Evolutionary conservation across 371 early-diverging fungal species (phyloP), one percentile per base, ranked within the genome.

Genomic region (Apophysomyces variabilis): DNA sequence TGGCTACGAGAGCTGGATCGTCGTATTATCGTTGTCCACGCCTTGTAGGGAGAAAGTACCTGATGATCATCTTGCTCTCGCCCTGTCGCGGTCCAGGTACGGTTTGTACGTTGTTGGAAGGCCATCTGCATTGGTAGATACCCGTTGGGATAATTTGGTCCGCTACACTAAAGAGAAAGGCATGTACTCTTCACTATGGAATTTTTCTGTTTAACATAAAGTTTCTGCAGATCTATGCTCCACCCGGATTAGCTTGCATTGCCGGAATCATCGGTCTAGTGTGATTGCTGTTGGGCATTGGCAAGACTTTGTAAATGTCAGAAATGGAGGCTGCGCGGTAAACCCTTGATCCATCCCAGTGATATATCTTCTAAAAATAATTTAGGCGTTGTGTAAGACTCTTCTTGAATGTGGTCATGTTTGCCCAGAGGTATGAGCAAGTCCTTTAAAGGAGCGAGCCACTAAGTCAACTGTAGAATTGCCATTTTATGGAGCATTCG

Each of bases 41-140:
- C 75, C 76, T 0, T 66, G 66, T 3, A 39, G 60, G 6, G 37
- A 64, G 3, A 26, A 38, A 3, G 44, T 68, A 5, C 38, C 59
- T 3, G 62, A 70, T 7, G 47, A 70, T 38, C 65, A 63, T 39
- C 47, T 79, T 7, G 57, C 62, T 1, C 59, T 69, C 36, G 74
- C 82, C 0, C 54, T 84, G 4, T 76, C 84, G 3, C 68, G 78
- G 14, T 78, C 82, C 0, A 58, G 64, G 37, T 72, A 76, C 39
- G 84, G 80, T 5, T 37, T 84, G 4, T 79, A 71, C 36, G 62
- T 84, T 18, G 66, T 84, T 16, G 82, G 82, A 14, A 70, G 74
- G 37, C 62, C 70, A 0, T 36, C 26, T 9, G 9, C 13, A 7
- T 32, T 62, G 18, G 7, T 39, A 35, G 7, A 69, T 57, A 57